These are phyloP conservation scores for Microthyrium microscopicum DNA, from an alignment of 2,329 filamentous ascomycete species.

Conservation along the genomic window DNA sequence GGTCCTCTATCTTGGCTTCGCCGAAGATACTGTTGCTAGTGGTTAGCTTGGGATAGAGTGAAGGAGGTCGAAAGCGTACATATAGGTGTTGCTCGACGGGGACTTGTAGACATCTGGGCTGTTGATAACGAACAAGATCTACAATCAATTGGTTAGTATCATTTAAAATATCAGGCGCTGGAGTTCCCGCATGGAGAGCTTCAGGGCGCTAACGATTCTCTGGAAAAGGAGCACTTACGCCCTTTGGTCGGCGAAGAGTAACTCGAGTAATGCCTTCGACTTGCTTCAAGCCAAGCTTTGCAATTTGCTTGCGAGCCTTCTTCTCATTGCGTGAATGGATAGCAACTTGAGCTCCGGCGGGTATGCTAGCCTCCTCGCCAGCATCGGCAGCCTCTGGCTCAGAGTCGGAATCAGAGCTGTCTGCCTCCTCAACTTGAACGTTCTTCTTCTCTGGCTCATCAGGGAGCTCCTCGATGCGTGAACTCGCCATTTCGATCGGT, in stretches of 20 bases:
- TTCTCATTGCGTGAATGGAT: conserved; percentile 99
- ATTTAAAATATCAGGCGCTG: not conserved
- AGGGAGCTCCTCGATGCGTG: conserved; percentile 91
- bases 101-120: conserved; percentile 99
- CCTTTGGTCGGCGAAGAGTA: conserved; percentile 95
- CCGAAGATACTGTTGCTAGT: conserved; percentile 65
- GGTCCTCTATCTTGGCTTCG: conserved; percentile 99
- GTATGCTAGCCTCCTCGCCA: conserved; percentile 50
- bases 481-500: conserved; percentile 72
- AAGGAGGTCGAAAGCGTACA: conserved; percentile 43
- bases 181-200: not conserved
- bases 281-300: conserved; percentile 93
- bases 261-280: conserved; percentile 96
- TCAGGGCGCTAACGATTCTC: not conserved
- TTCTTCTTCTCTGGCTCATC: conserved; percentile 71
- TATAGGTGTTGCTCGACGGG: conserved; percentile 98
- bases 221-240: conserved; percentile 60
- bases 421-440: conserved; percentile 56
- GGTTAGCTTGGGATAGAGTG: conserved; percentile 11
- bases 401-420: conserved; percentile 53
- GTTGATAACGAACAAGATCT: conserved; percentile 99
- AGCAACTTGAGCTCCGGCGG: conserved; percentile 73
- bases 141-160: conserved; percentile 6
- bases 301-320: conserved; percentile 98
- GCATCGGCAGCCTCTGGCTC: conserved; percentile 56